Conservation (phyloP, 805 yeast species). For the Saccharomyces paradoxus region DNA sequence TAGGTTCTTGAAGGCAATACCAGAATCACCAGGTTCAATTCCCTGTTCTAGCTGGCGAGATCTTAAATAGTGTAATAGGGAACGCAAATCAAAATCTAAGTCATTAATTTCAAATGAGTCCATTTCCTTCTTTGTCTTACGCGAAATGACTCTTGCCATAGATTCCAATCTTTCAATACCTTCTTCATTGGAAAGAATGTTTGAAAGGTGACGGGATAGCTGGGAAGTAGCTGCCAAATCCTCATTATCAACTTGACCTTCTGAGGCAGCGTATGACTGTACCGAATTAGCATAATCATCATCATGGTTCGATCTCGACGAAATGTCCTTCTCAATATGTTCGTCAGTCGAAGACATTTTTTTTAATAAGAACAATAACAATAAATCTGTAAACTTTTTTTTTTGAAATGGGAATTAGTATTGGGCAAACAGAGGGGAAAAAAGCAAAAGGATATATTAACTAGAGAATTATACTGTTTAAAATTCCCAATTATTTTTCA, state of each 20-base stretch:
- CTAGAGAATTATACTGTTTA: background rate
- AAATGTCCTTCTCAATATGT: conserved; percentile 11
- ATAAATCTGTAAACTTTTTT: background rate
- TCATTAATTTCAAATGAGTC: conserved; percentile 37
- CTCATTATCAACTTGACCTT: conserved; percentile 14
- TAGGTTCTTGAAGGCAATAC: conserved; percentile 39
- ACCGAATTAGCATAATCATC: conserved; percentile 17
- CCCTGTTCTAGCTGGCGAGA: conserved; percentile 36
- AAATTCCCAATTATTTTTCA: background rate
- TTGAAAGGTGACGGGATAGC: conserved; percentile 25
- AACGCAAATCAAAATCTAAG: conserved; percentile 40
- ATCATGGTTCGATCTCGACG: conserved; percentile 12
- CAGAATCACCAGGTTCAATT: conserved; percentile 42
- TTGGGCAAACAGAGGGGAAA: background rate
- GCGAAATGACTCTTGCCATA: conserved; percentile 43
- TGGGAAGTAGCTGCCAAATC: conserved; percentile 20
- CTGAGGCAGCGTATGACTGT: conserved; percentile 14
- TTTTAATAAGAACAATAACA: background rate
- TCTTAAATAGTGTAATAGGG: conserved; percentile 35
- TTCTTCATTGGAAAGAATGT: conserved; percentile 29
- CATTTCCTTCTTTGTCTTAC: conserved; percentile 40
- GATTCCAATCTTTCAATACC: conserved; percentile 38
- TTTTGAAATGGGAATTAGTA: background rate
- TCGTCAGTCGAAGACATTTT: conserved; percentile 18
- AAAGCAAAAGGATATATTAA: background rate